Conservation (phyloP, 352 stramenopile genomes). For the Phytophthora podocarpi region DNA sequence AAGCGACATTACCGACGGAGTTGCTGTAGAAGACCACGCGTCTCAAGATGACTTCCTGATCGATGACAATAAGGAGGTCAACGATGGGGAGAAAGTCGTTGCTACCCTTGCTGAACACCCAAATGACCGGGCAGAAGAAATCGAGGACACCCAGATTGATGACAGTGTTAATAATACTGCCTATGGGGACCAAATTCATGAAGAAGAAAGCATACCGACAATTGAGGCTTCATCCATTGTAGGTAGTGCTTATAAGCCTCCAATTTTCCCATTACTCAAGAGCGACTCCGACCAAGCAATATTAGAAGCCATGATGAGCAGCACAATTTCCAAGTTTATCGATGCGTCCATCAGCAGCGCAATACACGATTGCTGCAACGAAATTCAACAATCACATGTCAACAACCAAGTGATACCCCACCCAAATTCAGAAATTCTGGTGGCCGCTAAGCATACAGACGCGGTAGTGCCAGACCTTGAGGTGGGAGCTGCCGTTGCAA, state of each 20-base stretch:
- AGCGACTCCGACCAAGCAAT: conserved; percentile 34
- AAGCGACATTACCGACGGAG: not conserved
- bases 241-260: not conserved
- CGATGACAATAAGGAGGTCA: not conserved
- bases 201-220: not conserved
- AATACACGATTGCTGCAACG: conserved; percentile 29
- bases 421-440: not conserved
- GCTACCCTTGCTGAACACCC: not conserved
- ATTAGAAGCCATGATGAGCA: conserved; percentile 29
- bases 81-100: not conserved
- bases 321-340: conserved; percentile 22
- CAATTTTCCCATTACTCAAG: conserved; percentile 8
- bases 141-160: not conserved
- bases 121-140: not conserved
- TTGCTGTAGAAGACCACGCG: not conserved
- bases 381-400: no score
- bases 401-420: no score
- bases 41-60: not conserved
- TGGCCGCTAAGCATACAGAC: not conserved
- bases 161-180: not conserved
- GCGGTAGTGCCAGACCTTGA: not conserved
- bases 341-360: conserved; percentile 7
- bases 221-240: not conserved
- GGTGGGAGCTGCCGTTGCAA: not conserved
- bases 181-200: not conserved